Percentiles rank a stretch among this genome's conserved stretches.
phyloP scores from a whole-genome alignment of 805 yeast genomes.

The Cyberlindnera xishuangbannaensis region DNA sequence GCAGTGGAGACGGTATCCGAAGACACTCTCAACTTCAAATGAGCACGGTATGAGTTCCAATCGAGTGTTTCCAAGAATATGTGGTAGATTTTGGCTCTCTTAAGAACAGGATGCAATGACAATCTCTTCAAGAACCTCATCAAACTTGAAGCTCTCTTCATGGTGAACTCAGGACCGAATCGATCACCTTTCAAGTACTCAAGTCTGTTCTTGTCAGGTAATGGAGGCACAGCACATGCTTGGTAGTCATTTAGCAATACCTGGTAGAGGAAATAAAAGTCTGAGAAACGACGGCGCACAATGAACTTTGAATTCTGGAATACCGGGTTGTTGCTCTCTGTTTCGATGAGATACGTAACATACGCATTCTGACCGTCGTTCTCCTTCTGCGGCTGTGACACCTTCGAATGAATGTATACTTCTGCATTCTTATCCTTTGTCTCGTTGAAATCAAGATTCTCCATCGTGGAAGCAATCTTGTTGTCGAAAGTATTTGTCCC shows the following conservation, averaged over 20 bases:
- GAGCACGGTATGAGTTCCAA: constrained; percentile 64
- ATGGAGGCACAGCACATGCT: constrained; percentile 82
- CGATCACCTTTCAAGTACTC: constrained; percentile 94
- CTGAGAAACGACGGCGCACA: constrained; percentile 80
- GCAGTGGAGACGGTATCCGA: constrained; percentile 18
- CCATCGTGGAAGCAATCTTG: not conserved
- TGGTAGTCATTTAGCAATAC: constrained; percentile 76
- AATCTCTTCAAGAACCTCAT: constrained; percentile 71
- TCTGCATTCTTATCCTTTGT: constrained; percentile 6
- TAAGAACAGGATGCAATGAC: constrained; percentile 65
- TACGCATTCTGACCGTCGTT: constrained; percentile 72
- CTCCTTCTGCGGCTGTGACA: constrained; percentile 61
- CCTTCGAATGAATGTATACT: constrained; percentile 34
- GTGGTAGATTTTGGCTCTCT: constrained; percentile 63
- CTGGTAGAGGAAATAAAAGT: constrained; percentile 73
- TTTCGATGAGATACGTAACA: constrained; percentile 64
- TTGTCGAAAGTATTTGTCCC: not conserved
- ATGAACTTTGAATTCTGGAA: constrained; percentile 39
- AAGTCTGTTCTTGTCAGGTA: constrained; percentile 87
- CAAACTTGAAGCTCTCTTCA: constrained; percentile 74
- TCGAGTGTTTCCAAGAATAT: constrained; percentile 68
- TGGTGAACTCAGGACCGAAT: constrained; percentile 78
- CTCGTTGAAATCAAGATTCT: constrained; percentile 4
- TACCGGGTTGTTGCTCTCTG: constrained; percentile 57
- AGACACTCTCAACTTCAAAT: constrained; percentile 34